These are phyloP conservation scores for Flaveria bidentis DNA, from an alignment of 129 eudicot genomes.

Conservation along the genomic window DNA sequence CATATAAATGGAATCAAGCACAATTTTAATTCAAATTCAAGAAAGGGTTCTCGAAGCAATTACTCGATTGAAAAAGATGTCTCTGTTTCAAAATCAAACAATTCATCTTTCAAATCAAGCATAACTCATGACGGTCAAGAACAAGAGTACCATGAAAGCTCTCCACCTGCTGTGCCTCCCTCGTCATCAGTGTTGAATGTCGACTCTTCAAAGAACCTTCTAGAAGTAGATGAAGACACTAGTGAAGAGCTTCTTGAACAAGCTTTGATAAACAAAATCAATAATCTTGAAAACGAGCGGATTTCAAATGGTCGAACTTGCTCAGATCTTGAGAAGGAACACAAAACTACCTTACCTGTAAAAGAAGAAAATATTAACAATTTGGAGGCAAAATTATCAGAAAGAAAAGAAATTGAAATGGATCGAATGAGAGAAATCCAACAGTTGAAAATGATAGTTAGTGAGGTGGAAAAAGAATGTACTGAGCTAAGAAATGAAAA, in stretches of 20 bases:
- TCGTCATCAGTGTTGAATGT: slow-evolving; percentile 39
- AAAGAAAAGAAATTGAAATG: slow-evolving; percentile 29
- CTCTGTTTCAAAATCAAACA: slow-evolving; percentile 53
- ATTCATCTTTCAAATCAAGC: slow-evolving; percentile 49
- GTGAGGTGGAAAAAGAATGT: slow-evolving; percentile 66
- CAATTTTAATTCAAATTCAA: slow-evolving; percentile 28
- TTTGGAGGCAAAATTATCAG: slow-evolving; percentile 44
- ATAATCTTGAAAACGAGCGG: slow-evolving; percentile 46
- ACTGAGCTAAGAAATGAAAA: slow-evolving; percentile 67
- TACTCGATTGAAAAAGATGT: slow-evolving; percentile 42
- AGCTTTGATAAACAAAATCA: slow-evolving; percentile 48
- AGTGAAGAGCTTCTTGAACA: slow-evolving; percentile 79
- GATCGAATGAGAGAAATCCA: slow-evolving; percentile 49
- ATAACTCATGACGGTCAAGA: slow-evolving; percentile 35
- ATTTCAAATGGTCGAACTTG: slow-evolving; percentile 38
- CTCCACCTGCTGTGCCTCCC: slow-evolving; percentile 29
- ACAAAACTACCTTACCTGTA: slow-evolving; percentile 39
- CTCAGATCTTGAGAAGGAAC: slow-evolving; percentile 46
- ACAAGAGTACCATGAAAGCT: slow-evolving; percentile 39
- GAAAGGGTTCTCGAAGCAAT: slow-evolving; percentile 34
- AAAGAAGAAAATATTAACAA: slow-evolving; percentile 61
- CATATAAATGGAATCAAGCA: slow-evolving; percentile 36
- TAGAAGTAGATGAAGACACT: slow-evolving; percentile 74
- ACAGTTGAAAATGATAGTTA: slow-evolving; percentile 42
- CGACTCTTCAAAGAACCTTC: slow-evolving; percentile 59